Percentiles rank a stretch among this genome's conserved stretches.
phyloP scores from a whole-genome alignment of 225 moss, liverwort and hornwort species.

The Lunularia cruciata region DNA sequence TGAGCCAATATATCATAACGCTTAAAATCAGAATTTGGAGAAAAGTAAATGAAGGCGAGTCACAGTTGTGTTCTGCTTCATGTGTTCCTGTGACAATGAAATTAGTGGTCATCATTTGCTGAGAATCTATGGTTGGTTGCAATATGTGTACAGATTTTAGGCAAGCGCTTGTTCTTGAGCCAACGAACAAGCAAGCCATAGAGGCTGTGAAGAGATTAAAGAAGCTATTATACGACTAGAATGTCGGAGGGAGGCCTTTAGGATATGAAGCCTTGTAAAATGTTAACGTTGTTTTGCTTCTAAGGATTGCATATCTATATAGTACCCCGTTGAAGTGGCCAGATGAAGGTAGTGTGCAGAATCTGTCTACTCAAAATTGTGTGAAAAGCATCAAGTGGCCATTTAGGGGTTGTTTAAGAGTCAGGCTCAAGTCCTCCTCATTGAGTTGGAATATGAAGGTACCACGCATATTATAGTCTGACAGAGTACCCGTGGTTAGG shows the following conservation, averaged over 20 bases:
- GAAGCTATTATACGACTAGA: conserved; percentile 63
- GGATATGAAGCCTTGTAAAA: conserved; percentile 23
- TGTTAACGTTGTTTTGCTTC: conserved; percentile 17
- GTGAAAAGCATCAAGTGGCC: conserved; percentile 3
- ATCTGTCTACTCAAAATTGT: background rate
- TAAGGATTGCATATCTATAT: conserved; percentile 20
- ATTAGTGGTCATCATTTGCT: background rate
- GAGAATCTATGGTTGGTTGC: conserved; percentile 39
- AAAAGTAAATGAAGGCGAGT: background rate
- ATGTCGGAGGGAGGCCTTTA: conserved; percentile 13
- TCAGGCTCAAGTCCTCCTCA: conserved; percentile 1
- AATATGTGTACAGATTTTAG: conserved; percentile 85
- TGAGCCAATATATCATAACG: background rate
- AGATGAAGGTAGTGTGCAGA: conserved; percentile 19
- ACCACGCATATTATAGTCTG: background rate
- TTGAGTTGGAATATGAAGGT: too few species aligned
- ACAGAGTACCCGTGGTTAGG: background rate
- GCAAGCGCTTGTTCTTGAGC: conserved; percentile 95
- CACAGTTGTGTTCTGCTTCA: background rate
- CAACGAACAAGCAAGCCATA: conserved; percentile 92
- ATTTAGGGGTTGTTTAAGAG: conserved; percentile 7
- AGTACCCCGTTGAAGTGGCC: conserved; percentile 19
- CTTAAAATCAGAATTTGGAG: background rate
- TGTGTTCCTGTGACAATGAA: background rate
- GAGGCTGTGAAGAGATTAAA: conserved; percentile 87